Conservation (phyloP, 1,139 yeast species). For the Candida mesenterica region DNA sequence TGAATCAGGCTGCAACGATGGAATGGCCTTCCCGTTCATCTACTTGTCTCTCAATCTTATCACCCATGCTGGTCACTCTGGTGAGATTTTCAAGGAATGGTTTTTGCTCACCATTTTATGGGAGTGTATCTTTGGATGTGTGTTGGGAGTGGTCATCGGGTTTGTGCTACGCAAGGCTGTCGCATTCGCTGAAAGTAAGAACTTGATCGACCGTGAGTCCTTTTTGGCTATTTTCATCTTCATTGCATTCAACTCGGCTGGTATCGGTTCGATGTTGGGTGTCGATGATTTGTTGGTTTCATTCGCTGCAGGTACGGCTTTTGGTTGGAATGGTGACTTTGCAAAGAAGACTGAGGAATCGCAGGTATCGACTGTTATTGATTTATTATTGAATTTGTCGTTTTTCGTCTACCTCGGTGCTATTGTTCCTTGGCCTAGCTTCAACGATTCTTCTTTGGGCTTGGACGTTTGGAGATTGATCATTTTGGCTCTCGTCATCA, state of each 20-base stretch:
- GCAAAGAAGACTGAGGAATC: slow-evolving; percentile 85
- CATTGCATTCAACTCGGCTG: slow-evolving; percentile 85
- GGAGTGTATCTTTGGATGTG: slow-evolving; percentile 83
- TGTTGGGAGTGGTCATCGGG: slow-evolving; percentile 80
- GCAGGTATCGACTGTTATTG: slow-evolving; percentile 91
- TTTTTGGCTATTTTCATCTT: slow-evolving; percentile 88
- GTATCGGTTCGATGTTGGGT: slow-evolving; percentile 89
- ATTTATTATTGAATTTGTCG: slow-evolving; percentile 76
- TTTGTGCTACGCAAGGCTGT: slow-evolving; percentile 70
- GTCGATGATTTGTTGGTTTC: slow-evolving; percentile 91
- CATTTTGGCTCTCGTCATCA: slow-evolving; percentile 74
- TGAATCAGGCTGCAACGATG: slow-evolving; percentile 97
- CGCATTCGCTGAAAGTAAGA: slow-evolving; percentile 71
- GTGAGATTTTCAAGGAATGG: slow-evolving; percentile 82
- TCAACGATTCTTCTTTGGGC: slow-evolving; percentile 66
- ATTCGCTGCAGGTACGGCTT: slow-evolving; percentile 94
- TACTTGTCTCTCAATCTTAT: slow-evolving; percentile 71
- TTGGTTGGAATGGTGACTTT: slow-evolving; percentile 96
- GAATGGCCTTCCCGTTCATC: slow-evolving; percentile 96
- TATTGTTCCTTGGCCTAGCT: slow-evolving; percentile 88
- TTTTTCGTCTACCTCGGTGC: slow-evolving; percentile 94
- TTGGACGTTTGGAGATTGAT: slow-evolving; percentile 82
- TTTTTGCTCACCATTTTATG: slow-evolving; percentile 75
- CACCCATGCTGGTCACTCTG: slow-evolving; percentile 61
- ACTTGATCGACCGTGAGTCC: slow-evolving; percentile 88